Conservation (phyloP, 2,329 filamentous ascomycete genomes). For the Neocatenulostroma microsporum region DNA sequence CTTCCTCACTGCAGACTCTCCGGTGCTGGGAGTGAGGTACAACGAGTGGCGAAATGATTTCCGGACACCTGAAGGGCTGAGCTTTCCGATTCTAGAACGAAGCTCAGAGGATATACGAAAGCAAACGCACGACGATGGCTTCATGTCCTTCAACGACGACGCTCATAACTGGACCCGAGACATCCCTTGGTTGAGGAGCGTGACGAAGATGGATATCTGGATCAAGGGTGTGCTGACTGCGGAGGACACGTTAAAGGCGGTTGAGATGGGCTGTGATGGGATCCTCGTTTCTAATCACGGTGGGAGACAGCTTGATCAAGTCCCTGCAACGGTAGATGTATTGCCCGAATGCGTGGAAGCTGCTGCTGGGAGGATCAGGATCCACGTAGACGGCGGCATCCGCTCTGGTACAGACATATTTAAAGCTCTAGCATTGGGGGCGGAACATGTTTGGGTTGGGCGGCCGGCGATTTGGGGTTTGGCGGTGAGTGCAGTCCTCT, state of each 20-base stretch:
- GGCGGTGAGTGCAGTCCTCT: conserved; percentile 25
- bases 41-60: conserved; percentile 50
- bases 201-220: conserved; percentile 45
- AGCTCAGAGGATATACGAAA: conserved; percentile 19
- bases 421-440: conserved; percentile 49
- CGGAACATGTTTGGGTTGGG: conserved; percentile 44
- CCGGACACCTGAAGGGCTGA: conserved; percentile 23
- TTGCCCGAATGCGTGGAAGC: conserved; percentile 34
- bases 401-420: conserved; percentile 50
- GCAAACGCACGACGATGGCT: conserved; percentile 24
- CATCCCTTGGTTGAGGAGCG: conserved; percentile 42
- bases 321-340: conserved; percentile 46
- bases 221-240: conserved; percentile 35
- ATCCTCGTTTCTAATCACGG: conserved; percentile 43
- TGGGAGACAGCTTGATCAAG: conserved; percentile 50
- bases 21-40: conserved; percentile 46
- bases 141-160: conserved; percentile 24
- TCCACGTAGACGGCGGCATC: conserved; percentile 56
- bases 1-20: conserved; percentile 49
- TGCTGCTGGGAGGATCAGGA: conserved; percentile 43
- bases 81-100: conserved; percentile 22
- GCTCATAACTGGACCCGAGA: conserved; percentile 28
- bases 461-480: conserved; percentile 45
- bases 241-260: conserved; percentile 38
- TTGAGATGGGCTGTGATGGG: conserved; percentile 35